Evolutionary conservation across 2,329 filamentous ascomycete genomes (phyloP).

Genomic region (Endothia cerciana): DNA sequence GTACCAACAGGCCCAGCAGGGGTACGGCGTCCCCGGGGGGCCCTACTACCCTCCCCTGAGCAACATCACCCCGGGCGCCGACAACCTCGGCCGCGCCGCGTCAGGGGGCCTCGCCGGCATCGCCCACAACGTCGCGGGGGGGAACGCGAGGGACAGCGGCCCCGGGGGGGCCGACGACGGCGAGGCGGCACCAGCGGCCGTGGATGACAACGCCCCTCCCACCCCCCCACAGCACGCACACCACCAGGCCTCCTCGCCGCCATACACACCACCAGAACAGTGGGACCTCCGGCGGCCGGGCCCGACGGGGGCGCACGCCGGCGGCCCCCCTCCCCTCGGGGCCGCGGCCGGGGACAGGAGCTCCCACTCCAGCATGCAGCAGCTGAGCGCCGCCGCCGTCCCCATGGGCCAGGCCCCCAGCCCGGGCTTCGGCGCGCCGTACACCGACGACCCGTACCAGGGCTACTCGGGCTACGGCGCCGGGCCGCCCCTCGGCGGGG

Average conservation of each 20-base stretch:
- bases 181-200: too few species aligned
- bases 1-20: conserved; percentile 31
- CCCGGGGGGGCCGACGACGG: too few species aligned
- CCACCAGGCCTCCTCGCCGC: too few species aligned
- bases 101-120: conserved; percentile 70
- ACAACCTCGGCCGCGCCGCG: conserved; percentile 68
- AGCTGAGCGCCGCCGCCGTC: conserved; percentile 41
- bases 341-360: conserved; percentile 40
- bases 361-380: conserved; percentile 49
- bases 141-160: conserved; percentile 66
- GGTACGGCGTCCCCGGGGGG: conserved; percentile 33
- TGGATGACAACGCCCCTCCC: conserved; percentile 42
- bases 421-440: conserved; percentile 46
- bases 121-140: conserved; percentile 67
- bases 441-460: conserved; percentile 69
- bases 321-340: conserved; percentile 21
- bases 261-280: conserved; percentile 21
- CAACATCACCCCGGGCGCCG: conserved; percentile 63
- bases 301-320: conserved; percentile 30
- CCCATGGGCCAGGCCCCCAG: conserved; percentile 42
- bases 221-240: conserved; percentile 36
- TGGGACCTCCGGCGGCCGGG: conserved; percentile 35
- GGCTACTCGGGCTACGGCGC: conserved; percentile 57
- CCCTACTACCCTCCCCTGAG: conserved; percentile 38
- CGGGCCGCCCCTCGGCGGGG: conserved; percentile 54